These are phyloP conservation scores for Apodospora peruviana DNA, from an alignment of 495 filamentous ascomycete genomes.

Conservation along the genomic window DNA sequence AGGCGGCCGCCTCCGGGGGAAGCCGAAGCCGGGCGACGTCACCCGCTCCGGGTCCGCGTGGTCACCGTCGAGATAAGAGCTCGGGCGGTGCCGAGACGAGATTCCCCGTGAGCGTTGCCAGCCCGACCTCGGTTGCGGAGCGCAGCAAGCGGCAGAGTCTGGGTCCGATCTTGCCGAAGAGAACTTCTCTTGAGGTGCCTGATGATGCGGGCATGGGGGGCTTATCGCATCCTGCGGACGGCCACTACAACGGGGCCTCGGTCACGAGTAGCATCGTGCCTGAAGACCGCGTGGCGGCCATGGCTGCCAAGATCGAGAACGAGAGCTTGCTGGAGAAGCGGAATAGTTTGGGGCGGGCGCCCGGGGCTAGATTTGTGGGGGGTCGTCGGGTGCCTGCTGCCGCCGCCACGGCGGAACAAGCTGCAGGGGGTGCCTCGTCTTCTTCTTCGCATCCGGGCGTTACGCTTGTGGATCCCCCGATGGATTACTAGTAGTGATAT, in stretches of 20 bases:
- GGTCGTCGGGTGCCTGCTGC: conserved; percentile 36
- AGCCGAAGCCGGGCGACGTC: conserved; percentile 65
- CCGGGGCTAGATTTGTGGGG: conserved; percentile 33
- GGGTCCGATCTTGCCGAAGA: conserved; percentile 33
- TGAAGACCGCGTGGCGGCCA: conserved; percentile 28
- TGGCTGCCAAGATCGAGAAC: conserved; percentile 30
- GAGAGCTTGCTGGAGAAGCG: conserved; percentile 39
- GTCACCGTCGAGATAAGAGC: conserved; percentile 70
- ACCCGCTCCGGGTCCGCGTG: conserved; percentile 58
- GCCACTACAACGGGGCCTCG: conserved; percentile 28
- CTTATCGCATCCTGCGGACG: conserved; percentile 36
- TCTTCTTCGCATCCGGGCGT: conserved; percentile 15
- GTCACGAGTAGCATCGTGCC: conserved; percentile 23
- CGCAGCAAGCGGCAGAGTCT: conserved; percentile 40
- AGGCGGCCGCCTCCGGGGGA: conserved; percentile 38
- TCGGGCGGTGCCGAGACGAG: conserved; percentile 72
- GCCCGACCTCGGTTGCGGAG: conserved; percentile 48
- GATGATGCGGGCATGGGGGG: conserved; percentile 27
- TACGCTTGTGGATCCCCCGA: conserved; percentile 27
- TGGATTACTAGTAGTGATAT: conserved; percentile 26
- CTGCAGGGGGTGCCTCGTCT: conserved; percentile 1
- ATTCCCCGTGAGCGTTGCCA: conserved; percentile 82
- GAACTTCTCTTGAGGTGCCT: conserved; percentile 44
- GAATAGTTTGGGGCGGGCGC: conserved; percentile 43
- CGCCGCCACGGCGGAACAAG: conserved; percentile 9